These are phyloP conservation scores for Lachancea sp. DNA, from an alignment of 805 yeast genomes.

Conservation along the genomic window DNA sequence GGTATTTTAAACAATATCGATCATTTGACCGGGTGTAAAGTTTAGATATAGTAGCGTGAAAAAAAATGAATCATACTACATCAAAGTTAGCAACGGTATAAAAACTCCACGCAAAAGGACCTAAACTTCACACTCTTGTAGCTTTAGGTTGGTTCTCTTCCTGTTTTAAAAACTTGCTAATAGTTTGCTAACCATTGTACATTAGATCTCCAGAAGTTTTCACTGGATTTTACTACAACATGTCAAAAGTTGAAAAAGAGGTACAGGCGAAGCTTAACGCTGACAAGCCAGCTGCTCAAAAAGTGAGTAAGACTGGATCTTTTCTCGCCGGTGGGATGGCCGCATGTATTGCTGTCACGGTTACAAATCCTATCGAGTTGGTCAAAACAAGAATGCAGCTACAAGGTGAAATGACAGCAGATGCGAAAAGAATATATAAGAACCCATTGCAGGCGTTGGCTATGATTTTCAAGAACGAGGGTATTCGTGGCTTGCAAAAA, in stretches of 20 bases:
- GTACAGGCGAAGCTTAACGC: slow-evolving; percentile 7
- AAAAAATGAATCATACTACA: no score
- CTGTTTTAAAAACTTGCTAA: no score
- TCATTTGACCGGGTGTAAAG: no score
- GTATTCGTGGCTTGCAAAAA: slow-evolving; percentile 79
- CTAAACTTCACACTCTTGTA: no score
- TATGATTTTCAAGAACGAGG: slow-evolving; percentile 72
- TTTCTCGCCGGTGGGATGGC: slow-evolving; percentile 89
- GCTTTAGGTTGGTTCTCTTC: no score
- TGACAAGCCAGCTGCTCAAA: slow-evolving; percentile 46
- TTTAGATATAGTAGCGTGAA: no score
- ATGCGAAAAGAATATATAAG: slow-evolving; percentile 53
- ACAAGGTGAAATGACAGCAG: slow-evolving; percentile 78
- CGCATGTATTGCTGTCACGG: slow-evolving; percentile 96
- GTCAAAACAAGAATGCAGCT: slow-evolving; percentile 95
- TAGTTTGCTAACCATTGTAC: no score
- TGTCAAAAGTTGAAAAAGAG: slow-evolving; percentile 10
- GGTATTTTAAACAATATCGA: no score
- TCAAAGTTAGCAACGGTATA: no score
- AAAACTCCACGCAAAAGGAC: no score
- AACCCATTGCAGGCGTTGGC: slow-evolving; percentile 82
- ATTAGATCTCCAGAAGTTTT: no score
- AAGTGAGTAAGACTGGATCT: slow-evolving; percentile 65
- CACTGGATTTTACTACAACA: background rate
- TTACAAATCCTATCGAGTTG: slow-evolving; percentile 92